phyloP scores from a whole-genome alignment of 2,329 filamentous ascomycete species.

The Stachybotrys echinatus region DNA sequence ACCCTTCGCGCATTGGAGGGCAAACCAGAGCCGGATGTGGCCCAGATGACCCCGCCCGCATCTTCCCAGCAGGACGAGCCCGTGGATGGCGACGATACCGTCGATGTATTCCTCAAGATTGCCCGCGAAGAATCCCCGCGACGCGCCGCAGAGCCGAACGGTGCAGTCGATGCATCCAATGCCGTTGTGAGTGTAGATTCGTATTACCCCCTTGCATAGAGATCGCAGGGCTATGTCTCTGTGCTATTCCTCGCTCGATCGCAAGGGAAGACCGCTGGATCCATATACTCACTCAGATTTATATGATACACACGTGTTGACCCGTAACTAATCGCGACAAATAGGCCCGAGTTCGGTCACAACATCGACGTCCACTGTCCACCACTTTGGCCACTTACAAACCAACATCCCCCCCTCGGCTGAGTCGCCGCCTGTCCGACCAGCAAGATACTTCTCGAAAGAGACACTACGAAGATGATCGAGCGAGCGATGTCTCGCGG shows the following conservation, averaged over 20 bases:
- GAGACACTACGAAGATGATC: conserved; percentile 39
- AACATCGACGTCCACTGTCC: conserved; percentile 49
- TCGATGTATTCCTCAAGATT: conserved; percentile 55
- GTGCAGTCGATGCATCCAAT: conserved; percentile 27
- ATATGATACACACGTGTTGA: no score
- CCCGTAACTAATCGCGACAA: conserved; percentile 2
- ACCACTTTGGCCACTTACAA: conserved; percentile 43
- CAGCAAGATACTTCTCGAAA: conserved; percentile 41
- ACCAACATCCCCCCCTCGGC: conserved; percentile 43
- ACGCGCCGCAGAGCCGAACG: conserved; percentile 28
- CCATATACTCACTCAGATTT: no score
- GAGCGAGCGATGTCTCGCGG: conserved; percentile 32
- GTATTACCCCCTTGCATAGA: background rate
- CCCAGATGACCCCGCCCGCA: conserved; percentile 34
- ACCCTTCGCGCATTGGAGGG: conserved; percentile 48
- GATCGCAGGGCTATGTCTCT: background rate
- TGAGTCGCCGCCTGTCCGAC: conserved; percentile 51
- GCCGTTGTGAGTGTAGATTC: conserved; percentile 38
- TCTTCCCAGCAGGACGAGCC: conserved; percentile 25
- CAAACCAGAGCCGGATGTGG: conserved; percentile 16
- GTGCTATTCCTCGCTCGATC: no score
- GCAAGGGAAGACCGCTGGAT: no score
- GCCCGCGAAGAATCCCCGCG: conserved; percentile 46
- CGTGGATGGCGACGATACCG: conserved; percentile 44
- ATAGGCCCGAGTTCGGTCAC: conserved; percentile 43